phyloP scores from a whole-genome alignment of 108 stramenopile species.

The Schizochytrium sp. region DNA sequence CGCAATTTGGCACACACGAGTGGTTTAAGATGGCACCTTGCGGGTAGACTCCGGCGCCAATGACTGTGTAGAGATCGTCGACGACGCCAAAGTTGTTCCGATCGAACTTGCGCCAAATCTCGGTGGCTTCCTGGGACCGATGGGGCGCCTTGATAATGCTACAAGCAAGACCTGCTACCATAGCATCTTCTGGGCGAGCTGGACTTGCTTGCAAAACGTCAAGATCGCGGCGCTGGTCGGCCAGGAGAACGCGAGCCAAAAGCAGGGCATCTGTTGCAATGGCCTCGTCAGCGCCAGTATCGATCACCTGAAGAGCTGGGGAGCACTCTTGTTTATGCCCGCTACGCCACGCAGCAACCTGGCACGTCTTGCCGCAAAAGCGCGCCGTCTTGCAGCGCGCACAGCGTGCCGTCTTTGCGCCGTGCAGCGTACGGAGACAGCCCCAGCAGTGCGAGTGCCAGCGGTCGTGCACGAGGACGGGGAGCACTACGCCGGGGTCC shows the following conservation, averaged over 20 bases:
- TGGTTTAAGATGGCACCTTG: slow-evolving; percentile 63
- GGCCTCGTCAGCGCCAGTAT: neutral
- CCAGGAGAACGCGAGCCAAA: neutral
- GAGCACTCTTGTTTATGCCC: neutral
- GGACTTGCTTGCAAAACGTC: neutral
- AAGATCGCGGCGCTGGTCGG: neutral
- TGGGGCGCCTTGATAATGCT: neutral
- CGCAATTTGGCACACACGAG: slow-evolving; percentile 59
- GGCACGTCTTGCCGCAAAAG: neutral
- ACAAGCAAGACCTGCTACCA: neutral
- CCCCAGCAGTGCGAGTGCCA: neutral
- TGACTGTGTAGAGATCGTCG: slow-evolving; percentile 36
- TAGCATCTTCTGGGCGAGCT: neutral
- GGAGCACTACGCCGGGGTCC: neutral
- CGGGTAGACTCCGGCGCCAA: slow-evolving; percentile 58
- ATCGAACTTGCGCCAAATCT: slow-evolving; percentile 13
- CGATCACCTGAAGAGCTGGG: neutral
- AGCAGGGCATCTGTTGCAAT: neutral
- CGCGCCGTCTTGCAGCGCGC: neutral
- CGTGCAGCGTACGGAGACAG: neutral
- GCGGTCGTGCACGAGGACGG: neutral
- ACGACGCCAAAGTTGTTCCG: slow-evolving; percentile 63
- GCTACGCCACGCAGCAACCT: neutral
- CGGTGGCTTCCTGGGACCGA: neutral
- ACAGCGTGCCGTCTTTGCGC: neutral